Evolutionary conservation across 176 grass and related monocot species (phyloP).

Genomic region (Avena eriantha): DNA sequence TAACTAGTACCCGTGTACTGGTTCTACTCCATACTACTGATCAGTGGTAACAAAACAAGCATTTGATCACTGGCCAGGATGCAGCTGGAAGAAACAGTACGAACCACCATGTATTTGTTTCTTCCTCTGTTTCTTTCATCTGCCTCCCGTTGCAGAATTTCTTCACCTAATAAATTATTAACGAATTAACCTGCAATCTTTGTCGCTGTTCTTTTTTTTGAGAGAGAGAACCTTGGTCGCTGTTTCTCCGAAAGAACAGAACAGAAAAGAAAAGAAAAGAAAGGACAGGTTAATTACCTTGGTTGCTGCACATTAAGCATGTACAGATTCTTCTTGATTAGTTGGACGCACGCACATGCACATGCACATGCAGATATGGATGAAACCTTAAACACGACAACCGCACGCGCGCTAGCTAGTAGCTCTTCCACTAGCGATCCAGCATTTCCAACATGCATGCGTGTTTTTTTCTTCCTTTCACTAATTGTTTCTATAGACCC

Average conservation of each 20-base stretch:
- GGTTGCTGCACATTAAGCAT: not conserved
- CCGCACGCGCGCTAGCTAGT: conserved; percentile 15
- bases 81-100: conserved; percentile 40
- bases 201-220: too few relatives aligned
- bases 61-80: not conserved
- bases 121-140: not conserved
- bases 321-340: conserved; percentile 2
- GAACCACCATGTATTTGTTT: not conserved
- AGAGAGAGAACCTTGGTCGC: too few relatives aligned
- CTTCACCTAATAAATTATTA: conserved; percentile 1
- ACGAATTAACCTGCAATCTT: not conserved
- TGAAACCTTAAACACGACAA: conserved; percentile 46
- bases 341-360: not conserved
- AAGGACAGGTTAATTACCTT: not conserved
- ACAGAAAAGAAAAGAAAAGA: too few relatives aligned
- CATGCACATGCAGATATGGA: conserved; percentile 27
- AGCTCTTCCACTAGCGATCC: not conserved
- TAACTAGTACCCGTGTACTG: not conserved
- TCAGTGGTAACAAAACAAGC: conserved; percentile 41
- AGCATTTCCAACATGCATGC: not conserved
- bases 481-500: conserved; percentile 16
- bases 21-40: conserved; percentile 3
- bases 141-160: not conserved
- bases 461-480: not conserved
- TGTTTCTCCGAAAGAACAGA: too few relatives aligned